Evolutionary conservation across 192 early-diverging fungal species (phyloP).

Genomic region (Gamsiella multidivaricata): DNA sequence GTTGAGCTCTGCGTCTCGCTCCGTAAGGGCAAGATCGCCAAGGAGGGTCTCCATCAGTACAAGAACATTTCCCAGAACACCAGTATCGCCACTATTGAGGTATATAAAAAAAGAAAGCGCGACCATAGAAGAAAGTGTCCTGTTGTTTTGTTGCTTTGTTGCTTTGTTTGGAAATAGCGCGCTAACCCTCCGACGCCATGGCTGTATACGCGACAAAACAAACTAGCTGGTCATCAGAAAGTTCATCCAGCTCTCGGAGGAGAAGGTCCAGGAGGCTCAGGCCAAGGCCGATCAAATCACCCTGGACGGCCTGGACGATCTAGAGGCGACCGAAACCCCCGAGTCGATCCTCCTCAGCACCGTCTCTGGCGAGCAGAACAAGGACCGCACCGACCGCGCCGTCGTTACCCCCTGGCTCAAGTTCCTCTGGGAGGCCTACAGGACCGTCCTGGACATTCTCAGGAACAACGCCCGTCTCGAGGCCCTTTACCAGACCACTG

Average conservation of each 20-base stretch:
- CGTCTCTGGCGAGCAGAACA: conserved; percentile 92
- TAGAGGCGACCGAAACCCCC: conserved; percentile 96
- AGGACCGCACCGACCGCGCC: conserved; percentile 97
- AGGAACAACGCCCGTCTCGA: conserved; percentile 97
- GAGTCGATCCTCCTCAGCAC: conserved; percentile 97
- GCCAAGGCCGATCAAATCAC: conserved; percentile 89
- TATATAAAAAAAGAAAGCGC: too few relatives aligned
- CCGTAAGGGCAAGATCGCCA: conserved; percentile 89
- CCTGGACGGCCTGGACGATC: conserved; percentile 88
- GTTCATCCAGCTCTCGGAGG: conserved; percentile 89
- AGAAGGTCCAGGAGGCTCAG: conserved; percentile 91
- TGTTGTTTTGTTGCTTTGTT: too few relatives aligned
- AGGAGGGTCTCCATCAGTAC: conserved; percentile 97
- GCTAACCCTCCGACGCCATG: too few relatives aligned
- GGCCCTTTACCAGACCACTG: conserved; percentile 89
- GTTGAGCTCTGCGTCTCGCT: conserved; percentile 90
- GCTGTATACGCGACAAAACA: too few relatives aligned
- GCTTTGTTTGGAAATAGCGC: not conserved
- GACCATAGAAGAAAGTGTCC: too few relatives aligned
- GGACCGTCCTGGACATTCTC: conserved; percentile 95
- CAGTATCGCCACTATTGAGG: conserved; percentile 89
- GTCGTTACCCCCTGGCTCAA: conserved; percentile 99
- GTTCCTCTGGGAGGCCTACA: conserved; percentile 99
- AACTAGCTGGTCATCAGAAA: conserved; percentile 86
- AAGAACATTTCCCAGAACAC: conserved; percentile 98